Evolutionary conservation across 495 filamentous ascomycete genomes (phyloP).

Genomic region (Talaromyces nanjingensis): DNA sequence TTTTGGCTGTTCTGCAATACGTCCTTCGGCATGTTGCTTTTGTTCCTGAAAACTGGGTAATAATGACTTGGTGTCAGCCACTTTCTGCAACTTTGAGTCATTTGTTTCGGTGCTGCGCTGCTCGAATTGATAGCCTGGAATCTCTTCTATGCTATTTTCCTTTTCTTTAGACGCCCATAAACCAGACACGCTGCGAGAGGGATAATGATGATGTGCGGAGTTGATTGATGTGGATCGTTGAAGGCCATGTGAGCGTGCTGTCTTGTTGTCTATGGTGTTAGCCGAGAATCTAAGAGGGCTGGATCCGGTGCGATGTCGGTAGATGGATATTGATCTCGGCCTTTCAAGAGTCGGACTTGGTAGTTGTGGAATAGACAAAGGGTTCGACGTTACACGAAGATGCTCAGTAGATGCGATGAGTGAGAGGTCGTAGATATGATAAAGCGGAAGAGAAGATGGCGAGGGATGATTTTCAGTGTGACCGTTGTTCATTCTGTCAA

Average conservation of each 20-base stretch:
- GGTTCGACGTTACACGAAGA: conserved; percentile 50
- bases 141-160: conserved; percentile 4
- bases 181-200: conserved; percentile 2
- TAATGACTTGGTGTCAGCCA: background rate
- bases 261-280: conserved; percentile 9
- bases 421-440: conserved; percentile 68
- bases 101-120: conserved; percentile 13
- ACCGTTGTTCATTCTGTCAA: background rate
- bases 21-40: background rate
- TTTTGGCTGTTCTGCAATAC: conserved; percentile 20
- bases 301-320: conserved; percentile 23
- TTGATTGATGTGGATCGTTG: conserved; percentile 14
- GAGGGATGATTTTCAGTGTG: conserved; percentile 10
- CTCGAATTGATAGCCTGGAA: background rate
- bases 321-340: conserved; percentile 15
- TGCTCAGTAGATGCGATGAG: conserved; percentile 76
- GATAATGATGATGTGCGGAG: background rate
- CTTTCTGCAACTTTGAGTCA: background rate
- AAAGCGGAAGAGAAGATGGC: conserved; percentile 30
- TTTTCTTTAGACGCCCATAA: conserved; percentile 8
- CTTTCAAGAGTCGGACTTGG: conserved; percentile 22
- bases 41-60: background rate
- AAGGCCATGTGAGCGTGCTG: conserved; percentile 23
- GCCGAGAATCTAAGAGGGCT: conserved; percentile 10
- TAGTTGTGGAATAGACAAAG: conserved; percentile 18